Evolutionary conservation across 2,329 filamentous ascomycete species (phyloP).

Genomic region (Calcarisporium arbuscula): DNA sequence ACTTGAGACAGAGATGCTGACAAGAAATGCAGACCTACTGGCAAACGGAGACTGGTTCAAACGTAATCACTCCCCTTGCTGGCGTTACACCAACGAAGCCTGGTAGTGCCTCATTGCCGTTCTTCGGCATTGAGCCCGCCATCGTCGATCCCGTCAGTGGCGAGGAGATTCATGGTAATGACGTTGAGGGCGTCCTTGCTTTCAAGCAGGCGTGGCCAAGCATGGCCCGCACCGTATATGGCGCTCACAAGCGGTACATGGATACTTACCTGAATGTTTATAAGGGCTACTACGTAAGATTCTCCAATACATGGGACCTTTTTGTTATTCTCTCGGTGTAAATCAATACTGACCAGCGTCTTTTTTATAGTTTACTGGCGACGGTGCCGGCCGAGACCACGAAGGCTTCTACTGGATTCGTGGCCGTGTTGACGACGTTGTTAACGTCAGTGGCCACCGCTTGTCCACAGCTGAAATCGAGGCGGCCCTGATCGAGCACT

Average conservation of each 20-base stretch:
- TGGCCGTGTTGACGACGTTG: slow-evolving; percentile 94
- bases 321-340: neutral
- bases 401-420: slow-evolving; percentile 99
- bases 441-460: slow-evolving; percentile 95
- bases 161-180: slow-evolving; percentile 87
- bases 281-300: slow-evolving; percentile 92
- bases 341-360: no score
- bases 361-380: slow-evolving; percentile 73
- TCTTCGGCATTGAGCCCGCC: slow-evolving; percentile 96
- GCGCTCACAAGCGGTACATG: slow-evolving; percentile 97
- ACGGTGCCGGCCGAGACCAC: slow-evolving; percentile 91
- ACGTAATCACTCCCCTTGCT: slow-evolving; percentile 89
- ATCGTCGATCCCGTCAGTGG: slow-evolving; percentile 97
- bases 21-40: slow-evolving; percentile 74
- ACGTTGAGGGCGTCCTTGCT: slow-evolving; percentile 92
- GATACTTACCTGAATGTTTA: slow-evolving; percentile 98
- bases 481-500: slow-evolving; percentile 89
- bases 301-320: neutral
- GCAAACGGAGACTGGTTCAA: slow-evolving; percentile 97
- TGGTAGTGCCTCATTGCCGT: slow-evolving; percentile 89
- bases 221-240: slow-evolving; percentile 97
- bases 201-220: slow-evolving; percentile 99
- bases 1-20: slow-evolving; percentile 9
- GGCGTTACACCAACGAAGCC: slow-evolving; percentile 96
- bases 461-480: slow-evolving; percentile 97